These are phyloP conservation scores for Hylodesmum podocarpum DNA, from an alignment of 306 rosid genomes.

Conservation along the genomic window DNA sequence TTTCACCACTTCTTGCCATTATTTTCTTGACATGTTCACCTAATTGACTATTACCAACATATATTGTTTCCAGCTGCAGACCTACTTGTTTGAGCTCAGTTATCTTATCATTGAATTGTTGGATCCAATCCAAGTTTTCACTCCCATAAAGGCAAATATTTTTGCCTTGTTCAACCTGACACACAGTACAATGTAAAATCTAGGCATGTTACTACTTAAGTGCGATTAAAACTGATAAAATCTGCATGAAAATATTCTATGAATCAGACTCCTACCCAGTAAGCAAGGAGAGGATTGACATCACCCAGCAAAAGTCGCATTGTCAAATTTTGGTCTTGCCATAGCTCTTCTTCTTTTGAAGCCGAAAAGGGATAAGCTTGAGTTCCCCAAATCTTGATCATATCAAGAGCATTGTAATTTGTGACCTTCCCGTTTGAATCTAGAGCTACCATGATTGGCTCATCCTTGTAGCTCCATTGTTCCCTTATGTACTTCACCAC, in stretches of 20 bases:
- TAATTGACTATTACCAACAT: slow-evolving; percentile 40
- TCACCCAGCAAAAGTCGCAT: slow-evolving; percentile 48
- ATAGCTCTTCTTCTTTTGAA: slow-evolving; percentile 54
- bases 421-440: slow-evolving; percentile 58
- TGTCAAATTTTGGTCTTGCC: slow-evolving; percentile 51
- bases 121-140: slow-evolving; percentile 49
- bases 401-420: slow-evolving; percentile 53
- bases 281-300: slow-evolving; percentile 44
- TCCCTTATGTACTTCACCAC: slow-evolving; percentile 41
- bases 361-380: slow-evolving; percentile 54
- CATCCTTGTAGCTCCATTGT: slow-evolving; percentile 53
- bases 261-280: slow-evolving; percentile 49
- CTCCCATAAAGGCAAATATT: slow-evolving; percentile 62
- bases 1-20: slow-evolving; percentile 11
- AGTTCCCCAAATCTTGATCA: slow-evolving; percentile 54
- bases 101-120: slow-evolving; percentile 42
- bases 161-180: slow-evolving; percentile 57
- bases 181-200: slow-evolving; percentile 27
- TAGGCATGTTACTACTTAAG: slow-evolving; percentile 5
- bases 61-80: slow-evolving; percentile 54
- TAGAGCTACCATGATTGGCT: slow-evolving; percentile 48
- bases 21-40: slow-evolving; percentile 29
- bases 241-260: slow-evolving; percentile 5
- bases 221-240: slow-evolving; percentile 9
- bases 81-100: slow-evolving; percentile 38